phyloP scores from a whole-genome alignment of 148 eudicot species.

The Nepenthes gracilis region DNA sequence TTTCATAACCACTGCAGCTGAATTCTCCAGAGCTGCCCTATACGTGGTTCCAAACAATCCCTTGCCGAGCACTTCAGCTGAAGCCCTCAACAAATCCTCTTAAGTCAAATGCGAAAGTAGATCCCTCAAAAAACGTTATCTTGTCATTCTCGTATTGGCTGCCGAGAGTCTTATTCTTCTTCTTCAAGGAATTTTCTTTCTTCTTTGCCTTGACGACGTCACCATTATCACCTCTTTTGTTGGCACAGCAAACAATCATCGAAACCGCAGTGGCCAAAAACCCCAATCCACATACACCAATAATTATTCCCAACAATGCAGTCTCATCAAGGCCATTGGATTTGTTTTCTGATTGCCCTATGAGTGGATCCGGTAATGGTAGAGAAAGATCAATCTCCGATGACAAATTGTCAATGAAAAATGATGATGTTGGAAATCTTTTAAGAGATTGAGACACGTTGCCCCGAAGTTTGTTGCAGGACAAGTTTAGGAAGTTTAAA shows the following conservation, averaged over 20 bases:
- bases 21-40: conserved; percentile 68
- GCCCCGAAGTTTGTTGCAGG: conserved; percentile 30
- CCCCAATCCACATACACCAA: conserved; percentile 31
- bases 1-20: conserved; percentile 55
- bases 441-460: conserved; percentile 16
- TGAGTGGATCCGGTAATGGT: conserved; percentile 2
- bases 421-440: conserved; percentile 29
- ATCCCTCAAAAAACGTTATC: conserved; percentile 34
- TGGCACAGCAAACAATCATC: conserved; percentile 31
- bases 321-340: conserved; percentile 27
- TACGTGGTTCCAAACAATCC: conserved; percentile 55
- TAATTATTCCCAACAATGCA: conserved; percentile 40
- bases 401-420: conserved; percentile 18
- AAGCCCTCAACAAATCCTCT: conserved; percentile 54
- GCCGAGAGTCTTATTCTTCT: conserved; percentile 12
- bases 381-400: conserved; percentile 8
- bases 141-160: conserved; percentile 13
- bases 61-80: conserved; percentile 56
- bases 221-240: conserved; percentile 10
- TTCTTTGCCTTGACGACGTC: conserved; percentile 6
- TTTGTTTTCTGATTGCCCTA: neutral
- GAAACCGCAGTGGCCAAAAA: conserved; percentile 31
- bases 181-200: conserved; percentile 22
- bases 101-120: conserved; percentile 29
- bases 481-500: conserved; percentile 20